Percentiles rank a stretch among this genome's conserved stretches.
phyloP scores from a whole-genome alignment of 176 grass and related monocot species.

The Cenchrus fungigraminus region DNA sequence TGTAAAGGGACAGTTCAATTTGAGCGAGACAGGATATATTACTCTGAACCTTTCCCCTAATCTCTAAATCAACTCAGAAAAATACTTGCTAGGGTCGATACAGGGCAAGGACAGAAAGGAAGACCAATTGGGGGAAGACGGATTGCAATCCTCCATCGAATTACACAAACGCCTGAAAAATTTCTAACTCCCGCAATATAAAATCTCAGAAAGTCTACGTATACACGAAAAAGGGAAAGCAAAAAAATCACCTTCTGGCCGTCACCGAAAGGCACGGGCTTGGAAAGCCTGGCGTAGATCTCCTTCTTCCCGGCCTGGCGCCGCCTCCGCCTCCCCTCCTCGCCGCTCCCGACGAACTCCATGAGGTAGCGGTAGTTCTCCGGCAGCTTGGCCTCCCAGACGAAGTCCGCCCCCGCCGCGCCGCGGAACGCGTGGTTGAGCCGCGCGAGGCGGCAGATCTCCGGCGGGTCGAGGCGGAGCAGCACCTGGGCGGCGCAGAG shows the following conservation, averaged over 20 bases:
- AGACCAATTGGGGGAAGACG: background rate
- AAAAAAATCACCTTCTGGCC: conserved; percentile 59
- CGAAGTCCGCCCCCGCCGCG: conserved; percentile 76
- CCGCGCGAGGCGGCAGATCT: conserved; percentile 79
- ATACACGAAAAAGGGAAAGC: background rate
- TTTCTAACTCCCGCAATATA: background rate
- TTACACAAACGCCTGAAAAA: background rate
- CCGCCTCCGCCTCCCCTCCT: conserved; percentile 32
- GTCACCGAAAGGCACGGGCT: conserved; percentile 66
- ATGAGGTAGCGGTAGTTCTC: conserved; percentile 76
- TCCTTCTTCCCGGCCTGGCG: conserved; percentile 60
- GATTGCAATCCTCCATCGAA: background rate
- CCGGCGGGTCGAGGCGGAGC: conserved; percentile 68
- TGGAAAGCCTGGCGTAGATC: conserved; percentile 75
- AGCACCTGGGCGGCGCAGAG: conserved; percentile 74
- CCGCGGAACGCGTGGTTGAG: conserved; percentile 73
- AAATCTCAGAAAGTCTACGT: background rate
- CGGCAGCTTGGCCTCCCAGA: conserved; percentile 93
- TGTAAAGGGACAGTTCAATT: background rate
- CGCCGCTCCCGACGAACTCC: conserved; percentile 50
- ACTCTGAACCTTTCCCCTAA: background rate
- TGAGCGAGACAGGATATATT: background rate
- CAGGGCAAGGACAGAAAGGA: background rate
- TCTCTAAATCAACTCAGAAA: background rate
- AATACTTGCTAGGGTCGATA: background rate